Base-by-base conservation (phyloP, 1,139 yeast species). In the Starmera stellimalicola region DNA sequence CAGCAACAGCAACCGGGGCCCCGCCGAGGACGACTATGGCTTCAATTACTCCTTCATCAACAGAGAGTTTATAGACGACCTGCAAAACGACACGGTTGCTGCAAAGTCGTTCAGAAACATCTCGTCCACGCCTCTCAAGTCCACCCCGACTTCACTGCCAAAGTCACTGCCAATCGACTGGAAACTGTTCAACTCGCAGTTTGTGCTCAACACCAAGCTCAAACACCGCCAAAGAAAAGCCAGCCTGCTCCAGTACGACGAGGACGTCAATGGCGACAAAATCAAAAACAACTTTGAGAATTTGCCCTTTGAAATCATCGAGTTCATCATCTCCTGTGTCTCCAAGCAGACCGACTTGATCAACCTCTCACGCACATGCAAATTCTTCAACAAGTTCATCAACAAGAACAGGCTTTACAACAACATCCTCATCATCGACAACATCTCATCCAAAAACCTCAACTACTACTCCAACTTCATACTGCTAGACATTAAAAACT, bases 131-230 rank as follows among this genome's bases (percentile, higher is more conserved):
- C 53, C 53, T 5, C 37, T 39, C 6, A 26, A 26, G 15, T 38
- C 43, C 1, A 37, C 43, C 7, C 50, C 52, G 3, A 23, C 35
- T 6, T 49, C 53, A 2, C 26, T 49, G 19, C 52, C 53, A 9
- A 47, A 42, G 22, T 44, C 49, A 3, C 30, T 48, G 8, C 53
- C 53, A 2, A 40, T 49, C n/a, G 51, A 49, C 32, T 49, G 53
- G 53, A 39, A 39, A 11, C 41, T 49, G 32, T 49, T 49, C 37
- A 47, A 49, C 33, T 43, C 42, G 24, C 52, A 49, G 29, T 49
- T 40, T 18, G 34, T 39, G 15, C 29, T 47, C 27, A 45, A 47
- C 16, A 48, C 46, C 23, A 45, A 36, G 16, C 26, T 41, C 14
- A 33, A 35, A 34, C 27, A 35, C n/a, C 16, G 19, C 7, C 16